Conservation (phyloP, 2,329 filamentous ascomycete genomes). For the Sarocladium oryzae region DNA sequence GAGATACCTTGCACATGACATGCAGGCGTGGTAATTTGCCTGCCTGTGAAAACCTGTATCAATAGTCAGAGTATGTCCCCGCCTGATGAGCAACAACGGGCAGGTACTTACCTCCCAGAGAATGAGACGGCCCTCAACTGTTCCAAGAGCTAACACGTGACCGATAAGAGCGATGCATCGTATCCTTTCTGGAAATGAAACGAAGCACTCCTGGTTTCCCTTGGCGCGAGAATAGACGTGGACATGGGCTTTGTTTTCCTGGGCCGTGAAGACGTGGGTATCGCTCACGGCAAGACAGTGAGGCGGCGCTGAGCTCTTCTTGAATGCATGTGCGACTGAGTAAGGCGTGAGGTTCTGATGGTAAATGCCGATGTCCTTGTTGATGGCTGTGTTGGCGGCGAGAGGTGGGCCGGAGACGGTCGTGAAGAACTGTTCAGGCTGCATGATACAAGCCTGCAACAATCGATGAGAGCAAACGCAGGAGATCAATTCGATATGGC, state of each 20-base stretch:
- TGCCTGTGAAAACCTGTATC: slow-evolving; percentile 62
- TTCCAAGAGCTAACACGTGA: slow-evolving; percentile 72
- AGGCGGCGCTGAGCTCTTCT: slow-evolving; percentile 78
- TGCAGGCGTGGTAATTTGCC: slow-evolving; percentile 67
- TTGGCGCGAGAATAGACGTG: slow-evolving; percentile 84
- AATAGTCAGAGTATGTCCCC: slow-evolving; percentile 15
- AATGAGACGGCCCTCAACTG: slow-evolving; percentile 76
- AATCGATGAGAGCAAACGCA: neutral
- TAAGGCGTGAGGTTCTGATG: slow-evolving; percentile 75
- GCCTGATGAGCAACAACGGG: neutral
- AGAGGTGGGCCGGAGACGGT: slow-evolving; percentile 51
- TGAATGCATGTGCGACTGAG: slow-evolving; percentile 71
- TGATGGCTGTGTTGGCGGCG: slow-evolving; percentile 55
- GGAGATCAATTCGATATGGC: too few species aligned
- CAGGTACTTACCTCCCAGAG: slow-evolving; percentile 73
- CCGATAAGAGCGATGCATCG: slow-evolving; percentile 67
- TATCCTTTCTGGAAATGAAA: slow-evolving; percentile 84
- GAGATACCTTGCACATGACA: slow-evolving; percentile 78
- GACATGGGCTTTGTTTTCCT: slow-evolving; percentile 84
- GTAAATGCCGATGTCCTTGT: slow-evolving; percentile 83
- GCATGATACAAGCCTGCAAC: slow-evolving; percentile 32
- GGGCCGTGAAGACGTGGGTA: slow-evolving; percentile 84
- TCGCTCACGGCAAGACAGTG: slow-evolving; percentile 75
- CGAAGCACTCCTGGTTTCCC: slow-evolving; percentile 79
- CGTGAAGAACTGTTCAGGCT: slow-evolving; percentile 55